Base-by-base conservation (phyloP, 192 early-diverging fungal genomes). In the Spizellomyces sp. region DNA sequence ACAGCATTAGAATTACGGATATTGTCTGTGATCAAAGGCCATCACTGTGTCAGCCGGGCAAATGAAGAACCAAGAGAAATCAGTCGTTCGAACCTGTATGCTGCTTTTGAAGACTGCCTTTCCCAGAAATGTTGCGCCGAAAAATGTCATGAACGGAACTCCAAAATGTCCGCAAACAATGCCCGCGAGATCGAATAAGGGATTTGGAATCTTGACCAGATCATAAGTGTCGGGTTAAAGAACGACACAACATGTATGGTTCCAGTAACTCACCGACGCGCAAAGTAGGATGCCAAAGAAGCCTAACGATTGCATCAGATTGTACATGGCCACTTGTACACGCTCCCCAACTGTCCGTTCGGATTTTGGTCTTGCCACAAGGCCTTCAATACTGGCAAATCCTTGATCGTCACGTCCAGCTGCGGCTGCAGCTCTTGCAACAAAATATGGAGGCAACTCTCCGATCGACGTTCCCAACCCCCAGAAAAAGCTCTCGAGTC, bases 401-500 rank as follows among this genome's bases (percentile, higher is more conserved):
- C 79, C 77, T 12, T 69, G 67, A 62, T 85, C 81, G 15, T 81
- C 78, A 21, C 77, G 75, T 0, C 79, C 79, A 4, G 84, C 81
- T 41, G 67, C 48, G 8, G 81, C 77, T 21, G 84, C 84, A 14
- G 95, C 94, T 58, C 93, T 83, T 21, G 95, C 92, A 17, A 96
- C 92, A 82, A 98, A 96, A 74, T 96, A 96, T 3, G 96, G 96
- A 12, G 95, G 96, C 21, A 98, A 75, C 77, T 98, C 96, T 17
- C 95, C 96, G 10, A 98, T 76, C 12, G 96, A 90, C 0, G 95
- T 98, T 45, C 95, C 95, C 45, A 91, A 75, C 17, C 95, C 95
- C 96, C 96, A 98, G 74, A 93, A 95, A 58, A 95, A 90, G 58
- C 86, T 88, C 63, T 95, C 94, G 70, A 80, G 80, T 45, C 86